Evolutionary conservation across 2,329 filamentous ascomycete genomes (phyloP).

Genomic region (Fusarium miscanthi): DNA sequence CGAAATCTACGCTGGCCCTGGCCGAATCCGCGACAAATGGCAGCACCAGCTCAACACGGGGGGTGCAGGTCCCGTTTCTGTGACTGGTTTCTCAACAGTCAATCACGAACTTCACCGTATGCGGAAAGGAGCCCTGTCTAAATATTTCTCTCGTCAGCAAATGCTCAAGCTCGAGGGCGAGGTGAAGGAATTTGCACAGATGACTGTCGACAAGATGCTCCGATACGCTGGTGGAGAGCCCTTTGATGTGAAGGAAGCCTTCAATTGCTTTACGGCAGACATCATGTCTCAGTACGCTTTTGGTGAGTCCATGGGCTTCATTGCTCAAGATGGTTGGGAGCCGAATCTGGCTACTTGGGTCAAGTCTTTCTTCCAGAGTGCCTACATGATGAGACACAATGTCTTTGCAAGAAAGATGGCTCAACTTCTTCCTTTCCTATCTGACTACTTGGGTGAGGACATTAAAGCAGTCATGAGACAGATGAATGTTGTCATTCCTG

Average conservation of each 20-base stretch:
- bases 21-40: constrained; percentile 44
- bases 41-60: constrained; percentile 30
- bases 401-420: constrained; percentile 41
- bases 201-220: constrained; percentile 49
- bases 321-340: constrained; percentile 48
- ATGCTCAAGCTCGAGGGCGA: constrained; percentile 47
- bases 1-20: constrained; percentile 51
- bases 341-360: constrained; percentile 53
- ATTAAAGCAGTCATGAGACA: constrained; percentile 28
- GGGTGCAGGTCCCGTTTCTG: constrained; percentile 17
- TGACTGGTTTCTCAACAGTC: constrained; percentile 34
- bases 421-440: constrained; percentile 3
- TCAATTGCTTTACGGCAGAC: constrained; percentile 55
- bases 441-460: constrained; percentile 26
- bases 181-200: constrained; percentile 38
- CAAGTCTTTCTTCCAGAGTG: constrained; percentile 47
- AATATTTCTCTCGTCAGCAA: constrained; percentile 50
- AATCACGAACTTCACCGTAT: constrained; percentile 50
- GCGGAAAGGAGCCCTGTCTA: constrained; percentile 46
- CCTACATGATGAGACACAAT: constrained; percentile 50
- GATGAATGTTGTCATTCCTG: constrained; percentile 33
- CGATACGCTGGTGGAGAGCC: constrained; percentile 33
- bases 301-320: constrained; percentile 50
- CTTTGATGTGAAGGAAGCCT: constrained; percentile 51
- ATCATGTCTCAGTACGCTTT: constrained; percentile 53